Conservation (phyloP, 2,329 filamentous ascomycete species). For the Akanthomyces uredinophilus region DNA sequence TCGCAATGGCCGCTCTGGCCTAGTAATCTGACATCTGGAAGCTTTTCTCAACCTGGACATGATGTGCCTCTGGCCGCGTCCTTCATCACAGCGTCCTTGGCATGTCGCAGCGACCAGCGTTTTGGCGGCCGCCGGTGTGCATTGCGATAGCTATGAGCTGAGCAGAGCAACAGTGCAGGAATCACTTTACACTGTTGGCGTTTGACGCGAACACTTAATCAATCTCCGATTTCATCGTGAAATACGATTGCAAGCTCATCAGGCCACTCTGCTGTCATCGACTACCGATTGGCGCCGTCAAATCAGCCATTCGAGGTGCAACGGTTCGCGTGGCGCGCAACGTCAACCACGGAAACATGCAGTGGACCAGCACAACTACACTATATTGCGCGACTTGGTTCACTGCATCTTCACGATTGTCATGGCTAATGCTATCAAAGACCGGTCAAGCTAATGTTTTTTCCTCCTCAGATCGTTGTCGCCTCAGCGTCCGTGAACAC, state of each 20-base stretch:
- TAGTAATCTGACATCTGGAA: neutral
- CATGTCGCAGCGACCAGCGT: neutral
- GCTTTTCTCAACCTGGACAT: neutral
- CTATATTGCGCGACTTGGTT: neutral
- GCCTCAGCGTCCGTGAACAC: neutral
- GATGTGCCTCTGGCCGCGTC: neutral
- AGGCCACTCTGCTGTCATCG: neutral
- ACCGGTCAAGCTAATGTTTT: conserved; percentile 5
- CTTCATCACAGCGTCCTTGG: neutral
- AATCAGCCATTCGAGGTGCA: neutral
- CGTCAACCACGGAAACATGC: neutral
- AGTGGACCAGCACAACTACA: neutral
- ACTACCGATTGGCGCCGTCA: neutral
- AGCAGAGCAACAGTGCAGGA: neutral
- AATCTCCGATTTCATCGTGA: neutral
- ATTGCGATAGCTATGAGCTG: neutral
- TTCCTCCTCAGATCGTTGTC: conserved; percentile 1
- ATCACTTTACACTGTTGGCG: neutral
- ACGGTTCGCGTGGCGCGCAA: neutral
- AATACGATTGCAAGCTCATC: neutral
- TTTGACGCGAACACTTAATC: neutral
- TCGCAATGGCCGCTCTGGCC: neutral
- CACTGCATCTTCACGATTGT: neutral
- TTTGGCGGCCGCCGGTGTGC: neutral
- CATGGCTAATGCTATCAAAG: neutral